These are phyloP conservation scores for Ramalina intermedia DNA, from an alignment of 495 filamentous ascomycete genomes.

Conservation along the genomic window DNA sequence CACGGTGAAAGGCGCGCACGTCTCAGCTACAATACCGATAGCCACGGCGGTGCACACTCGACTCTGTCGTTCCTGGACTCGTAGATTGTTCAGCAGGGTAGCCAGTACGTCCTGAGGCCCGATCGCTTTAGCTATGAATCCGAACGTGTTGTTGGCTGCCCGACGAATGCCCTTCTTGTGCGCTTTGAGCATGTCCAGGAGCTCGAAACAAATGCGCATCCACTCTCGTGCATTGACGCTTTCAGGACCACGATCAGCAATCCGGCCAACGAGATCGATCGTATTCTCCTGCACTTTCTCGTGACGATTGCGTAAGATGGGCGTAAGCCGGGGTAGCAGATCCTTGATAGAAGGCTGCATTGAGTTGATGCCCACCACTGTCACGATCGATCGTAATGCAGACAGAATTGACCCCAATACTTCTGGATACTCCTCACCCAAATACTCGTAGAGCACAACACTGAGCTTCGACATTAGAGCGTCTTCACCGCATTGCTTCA, in stretches of 20 bases:
- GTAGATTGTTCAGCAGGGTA: slow-evolving; percentile 88
- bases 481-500: slow-evolving; percentile 97
- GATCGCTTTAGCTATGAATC: slow-evolving; percentile 99
- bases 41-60: slow-evolving; percentile 97
- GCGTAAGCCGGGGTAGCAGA: slow-evolving; percentile 85
- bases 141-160: slow-evolving; percentile 99
- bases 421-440: slow-evolving; percentile 98
- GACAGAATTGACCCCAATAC: slow-evolving; percentile 94
- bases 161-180: slow-evolving; percentile 98
- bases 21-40: slow-evolving; percentile 99
- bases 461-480: slow-evolving; percentile 90
- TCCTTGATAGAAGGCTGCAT: slow-evolving; percentile 99
- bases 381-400: slow-evolving; percentile 90
- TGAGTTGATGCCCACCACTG: slow-evolving; percentile 92
- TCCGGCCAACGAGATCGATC: slow-evolving; percentile 97
- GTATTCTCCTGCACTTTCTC: slow-evolving; percentile 99
- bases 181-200: slow-evolving; percentile 98
- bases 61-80: slow-evolving; percentile 94
- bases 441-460: slow-evolving; percentile 93
- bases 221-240: slow-evolving; percentile 93
- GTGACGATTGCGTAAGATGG: slow-evolving; percentile 94
- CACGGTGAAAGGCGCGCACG: slow-evolving; percentile 97
- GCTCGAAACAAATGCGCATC: slow-evolving; percentile 99
- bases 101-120: slow-evolving; percentile 95
- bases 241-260: slow-evolving; percentile 91